Evolutionary conservation across 208 protist genomes (phyloP).

Genomic region (Novymonas esmeraldas): DNA sequence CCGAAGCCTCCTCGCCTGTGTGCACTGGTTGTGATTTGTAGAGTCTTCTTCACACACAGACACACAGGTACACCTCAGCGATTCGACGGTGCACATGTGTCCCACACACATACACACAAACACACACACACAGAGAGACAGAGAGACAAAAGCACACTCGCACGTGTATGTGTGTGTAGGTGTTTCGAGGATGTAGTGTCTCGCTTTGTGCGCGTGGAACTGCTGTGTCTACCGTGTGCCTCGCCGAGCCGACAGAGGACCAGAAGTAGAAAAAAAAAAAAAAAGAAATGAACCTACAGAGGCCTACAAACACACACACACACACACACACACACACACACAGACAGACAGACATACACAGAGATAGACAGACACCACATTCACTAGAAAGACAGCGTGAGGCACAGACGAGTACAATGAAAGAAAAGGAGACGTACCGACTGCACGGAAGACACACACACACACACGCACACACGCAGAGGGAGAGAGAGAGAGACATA

Average conservation of each 20-base stretch:
- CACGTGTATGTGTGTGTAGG: too few species aligned
- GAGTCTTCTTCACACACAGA: too few species aligned
- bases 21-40: too few species aligned
- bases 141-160: too few species aligned
- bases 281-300: slow-evolving; percentile 14
- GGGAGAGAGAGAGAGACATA: not conserved
- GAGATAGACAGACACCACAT: not conserved
- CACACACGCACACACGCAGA: not conserved
- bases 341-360: slow-evolving; percentile 9
- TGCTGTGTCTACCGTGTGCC: not conserved
- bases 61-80: too few species aligned
- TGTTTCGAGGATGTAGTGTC: too few species aligned
- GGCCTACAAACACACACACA: not conserved
- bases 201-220: too few species aligned
- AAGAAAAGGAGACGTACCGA: too few species aligned
- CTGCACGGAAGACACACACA: not conserved
- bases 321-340: not conserved
- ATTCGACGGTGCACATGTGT: too few species aligned
- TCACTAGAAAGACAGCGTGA: not conserved
- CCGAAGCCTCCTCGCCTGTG: too few species aligned
- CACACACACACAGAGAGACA: too few species aligned
- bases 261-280: not conserved
- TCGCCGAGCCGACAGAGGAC: not conserved
- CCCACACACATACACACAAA: too few species aligned
- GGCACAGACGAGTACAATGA: slow-evolving; percentile 3